Conservation (phyloP, 1,139 yeast genomes). For the Debaryomyces sp. region DNA sequence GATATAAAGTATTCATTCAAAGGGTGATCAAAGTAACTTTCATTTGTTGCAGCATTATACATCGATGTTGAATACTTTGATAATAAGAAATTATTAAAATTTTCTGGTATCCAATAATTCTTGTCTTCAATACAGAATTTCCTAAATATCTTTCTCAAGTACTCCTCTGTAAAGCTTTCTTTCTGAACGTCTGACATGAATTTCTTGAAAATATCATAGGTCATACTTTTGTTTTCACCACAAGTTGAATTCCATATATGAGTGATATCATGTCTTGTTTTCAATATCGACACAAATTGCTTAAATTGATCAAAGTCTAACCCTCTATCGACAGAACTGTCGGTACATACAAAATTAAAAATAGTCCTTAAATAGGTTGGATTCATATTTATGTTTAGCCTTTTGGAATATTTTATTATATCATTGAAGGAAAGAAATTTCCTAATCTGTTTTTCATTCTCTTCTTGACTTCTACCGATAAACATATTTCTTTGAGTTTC, state of each 20-base stretch:
- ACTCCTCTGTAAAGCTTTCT: slow-evolving; percentile 38
- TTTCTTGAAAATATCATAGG: slow-evolving; percentile 37
- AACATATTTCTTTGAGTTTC: slow-evolving; percentile 28
- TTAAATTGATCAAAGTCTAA: slow-evolving; percentile 75
- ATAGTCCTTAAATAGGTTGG: slow-evolving; percentile 33
- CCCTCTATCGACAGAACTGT: slow-evolving; percentile 17
- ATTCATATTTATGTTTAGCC: slow-evolving; percentile 66
- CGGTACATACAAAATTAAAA: slow-evolving; percentile 50
- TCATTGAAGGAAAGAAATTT: slow-evolving; percentile 64
- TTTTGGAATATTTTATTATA: slow-evolving; percentile 62
- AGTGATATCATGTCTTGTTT: slow-evolving; percentile 36
- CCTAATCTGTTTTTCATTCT: slow-evolving; percentile 23
- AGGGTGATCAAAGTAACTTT: slow-evolving; percentile 61
- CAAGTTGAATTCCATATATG: slow-evolving; percentile 28
- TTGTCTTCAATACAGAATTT: slow-evolving; percentile 40
- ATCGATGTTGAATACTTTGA: slow-evolving; percentile 49
- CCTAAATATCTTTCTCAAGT: slow-evolving; percentile 40
- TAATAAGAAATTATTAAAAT: slow-evolving; percentile 52
- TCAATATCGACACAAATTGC: slow-evolving; percentile 58
- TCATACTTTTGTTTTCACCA: slow-evolving; percentile 43
- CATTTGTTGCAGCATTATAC: slow-evolving; percentile 24
- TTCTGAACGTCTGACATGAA: slow-evolving; percentile 57
- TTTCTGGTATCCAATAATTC: slow-evolving; percentile 46
- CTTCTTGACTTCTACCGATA: slow-evolving; percentile 20
- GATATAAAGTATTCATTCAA: slow-evolving; percentile 85